Evolutionary conservation across 208 protist species (phyloP), one percentile per base, ranked within the genome.

Genomic region (Trypanosoma scelopori): DNA sequence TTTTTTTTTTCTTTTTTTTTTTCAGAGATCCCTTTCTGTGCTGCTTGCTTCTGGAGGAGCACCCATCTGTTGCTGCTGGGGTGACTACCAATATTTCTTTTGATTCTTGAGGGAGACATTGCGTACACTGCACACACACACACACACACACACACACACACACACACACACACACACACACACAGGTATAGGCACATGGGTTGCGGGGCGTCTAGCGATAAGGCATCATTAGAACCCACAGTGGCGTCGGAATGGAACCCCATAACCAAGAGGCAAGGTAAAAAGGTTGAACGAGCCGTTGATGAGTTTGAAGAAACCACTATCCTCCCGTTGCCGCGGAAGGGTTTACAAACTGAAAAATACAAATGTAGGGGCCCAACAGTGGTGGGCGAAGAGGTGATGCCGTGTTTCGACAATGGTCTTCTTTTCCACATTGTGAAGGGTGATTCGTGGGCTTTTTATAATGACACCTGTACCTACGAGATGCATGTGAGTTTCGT

Each of bases 371-470:
- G 55, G 2, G 35, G 12, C 11, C 71, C 71, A 20, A 47, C 45
- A 20, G 39, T 74, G 28, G 23, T 23, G 25, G 51, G 53, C 35
- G 55, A 74, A 16, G 61, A 74, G 18, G 48, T 74, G 13, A 68
- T 22, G 6, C 55, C 69, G 0, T 74, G 69, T 32, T 74, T 74
- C 51, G 72, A 66, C n/a, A 78, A 82, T 25, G 71, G 71, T 22
- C 60, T 77, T 22, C 48, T 84, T 3, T 84, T 69, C 53, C 73
- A 65, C 11, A 68, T 84, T 55, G 73, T 74, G 22, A 71, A 84
- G 58, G 67, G 25, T 45, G 72, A 79, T 46, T 55, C 39, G 18
- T 84, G 78, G 78, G 47, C 53, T 6, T 76, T 84, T 28, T 78
- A 75, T 62, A 84, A 84, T 42, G 69, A 74, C 41, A 76, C 73